phyloP scores from a whole-genome alignment of 192 early-diverging fungal genomes.

The Chytriomyces sp. region DNA sequence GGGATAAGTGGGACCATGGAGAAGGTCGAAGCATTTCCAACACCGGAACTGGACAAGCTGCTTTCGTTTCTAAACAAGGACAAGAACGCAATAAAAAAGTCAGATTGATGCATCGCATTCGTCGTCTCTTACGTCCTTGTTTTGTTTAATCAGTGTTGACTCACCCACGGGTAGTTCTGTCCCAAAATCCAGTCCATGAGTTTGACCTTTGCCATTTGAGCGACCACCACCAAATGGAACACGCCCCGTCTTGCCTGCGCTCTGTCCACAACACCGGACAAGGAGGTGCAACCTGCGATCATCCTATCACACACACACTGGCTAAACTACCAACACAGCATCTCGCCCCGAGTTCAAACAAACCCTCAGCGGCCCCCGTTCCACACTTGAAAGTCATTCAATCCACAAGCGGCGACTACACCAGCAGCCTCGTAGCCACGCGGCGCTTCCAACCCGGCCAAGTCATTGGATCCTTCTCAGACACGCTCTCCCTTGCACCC shows the following conservation, averaged over 20 bases:
- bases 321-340: no score
- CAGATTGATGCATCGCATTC: no score
- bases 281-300: not conserved
- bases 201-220: no score
- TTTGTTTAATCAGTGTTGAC: no score
- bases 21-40: not conserved
- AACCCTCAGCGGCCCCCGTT: not conserved
- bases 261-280: not conserved
- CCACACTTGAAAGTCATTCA: slow-evolving; percentile 14
- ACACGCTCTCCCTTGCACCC: slow-evolving; percentile 8
- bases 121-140: no score
- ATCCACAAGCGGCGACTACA: slow-evolving; percentile 5
- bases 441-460: slow-evolving; percentile 29
- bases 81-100: no score
- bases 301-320: no score
- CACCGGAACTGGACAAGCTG: not conserved
- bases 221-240: no score
- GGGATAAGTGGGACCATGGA: not conserved
- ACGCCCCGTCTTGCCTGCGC: not conserved
- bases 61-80: no score
- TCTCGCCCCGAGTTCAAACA: not conserved
- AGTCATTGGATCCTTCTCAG: slow-evolving; percentile 28
- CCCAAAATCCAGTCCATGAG: no score
- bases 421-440: slow-evolving; percentile 11
- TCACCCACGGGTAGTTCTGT: no score